phyloP scores from a whole-genome alignment of 106 monocot genomes.

The Vanilla planifolia region DNA sequence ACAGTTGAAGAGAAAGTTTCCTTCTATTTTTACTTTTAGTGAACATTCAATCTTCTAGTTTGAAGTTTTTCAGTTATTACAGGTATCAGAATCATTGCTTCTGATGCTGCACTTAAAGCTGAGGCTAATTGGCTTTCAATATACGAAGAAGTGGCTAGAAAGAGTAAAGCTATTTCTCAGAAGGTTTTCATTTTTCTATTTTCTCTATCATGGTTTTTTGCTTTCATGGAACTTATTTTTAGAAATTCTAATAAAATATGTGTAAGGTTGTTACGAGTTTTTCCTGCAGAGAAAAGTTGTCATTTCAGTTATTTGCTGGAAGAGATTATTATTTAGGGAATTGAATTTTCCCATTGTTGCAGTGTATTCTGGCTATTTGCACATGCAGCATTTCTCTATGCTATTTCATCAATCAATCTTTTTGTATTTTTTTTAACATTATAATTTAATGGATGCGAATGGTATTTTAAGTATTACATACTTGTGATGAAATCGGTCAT shows the following conservation, averaged over 20 bases:
- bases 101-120: conserved; percentile 55
- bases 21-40: background rate
- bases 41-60: background rate
- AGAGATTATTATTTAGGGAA: no score
- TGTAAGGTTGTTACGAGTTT: no score
- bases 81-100: conserved; percentile 54
- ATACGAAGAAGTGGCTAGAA: conserved; percentile 32
- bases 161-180: conserved; percentile 7
- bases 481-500: background rate
- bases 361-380: background rate
- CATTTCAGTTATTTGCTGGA: no score
- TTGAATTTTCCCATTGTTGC: background rate
- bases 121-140: conserved; percentile 42
- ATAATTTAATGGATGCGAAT: background rate
- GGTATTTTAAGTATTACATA: background rate
- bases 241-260: no score
- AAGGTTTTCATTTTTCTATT: conserved; percentile 50
- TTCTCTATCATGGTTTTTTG: no score
- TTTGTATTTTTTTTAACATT: background rate
- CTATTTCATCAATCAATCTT: background rate
- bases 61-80: background rate
- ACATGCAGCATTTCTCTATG: background rate
- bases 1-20: background rate
- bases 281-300: no score
- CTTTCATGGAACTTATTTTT: background rate